Conservation (phyloP, 106 monocot genomes). For the Iris macrosiphon region DNA sequence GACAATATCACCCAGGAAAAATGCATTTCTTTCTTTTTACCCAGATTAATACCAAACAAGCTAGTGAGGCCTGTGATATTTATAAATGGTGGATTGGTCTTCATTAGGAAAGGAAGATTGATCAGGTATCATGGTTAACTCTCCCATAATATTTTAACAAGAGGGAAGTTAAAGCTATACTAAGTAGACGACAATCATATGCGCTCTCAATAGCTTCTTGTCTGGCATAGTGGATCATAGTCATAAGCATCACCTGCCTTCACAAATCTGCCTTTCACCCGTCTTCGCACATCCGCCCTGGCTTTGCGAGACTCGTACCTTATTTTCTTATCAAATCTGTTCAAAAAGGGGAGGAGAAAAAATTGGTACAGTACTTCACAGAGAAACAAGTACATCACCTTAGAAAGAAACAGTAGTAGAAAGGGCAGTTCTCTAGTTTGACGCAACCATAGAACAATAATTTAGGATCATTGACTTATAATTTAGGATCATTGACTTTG, state of each 20-base stretch:
- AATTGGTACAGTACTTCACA: slow-evolving; percentile 5
- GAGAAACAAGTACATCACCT: no score
- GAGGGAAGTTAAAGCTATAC: not conserved
- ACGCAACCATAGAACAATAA: no score
- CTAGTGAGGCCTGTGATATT: not conserved
- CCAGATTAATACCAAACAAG: not conserved
- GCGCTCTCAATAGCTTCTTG: slow-evolving; percentile 15
- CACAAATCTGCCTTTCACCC: slow-evolving; percentile 53
- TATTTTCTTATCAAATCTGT: slow-evolving; percentile 69
- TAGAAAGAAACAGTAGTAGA: no score
- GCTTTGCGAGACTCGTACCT: slow-evolving; percentile 53
- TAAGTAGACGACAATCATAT: not conserved
- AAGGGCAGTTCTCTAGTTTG: not conserved
- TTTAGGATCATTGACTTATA: no score
- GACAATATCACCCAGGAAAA: not conserved
- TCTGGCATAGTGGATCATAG: slow-evolving; percentile 40
- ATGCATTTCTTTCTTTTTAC: not conserved
- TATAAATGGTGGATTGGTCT: not conserved
- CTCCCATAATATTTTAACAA: not conserved
- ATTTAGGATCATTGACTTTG: no score
- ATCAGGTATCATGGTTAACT: not conserved
- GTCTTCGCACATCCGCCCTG: slow-evolving; percentile 41
- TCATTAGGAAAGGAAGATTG: not conserved
- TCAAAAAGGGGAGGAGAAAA: not conserved
- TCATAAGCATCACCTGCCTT: slow-evolving; percentile 56